Conservation (phyloP, 2,329 filamentous ascomycete genomes). For the Didymella segeticola region DNA sequence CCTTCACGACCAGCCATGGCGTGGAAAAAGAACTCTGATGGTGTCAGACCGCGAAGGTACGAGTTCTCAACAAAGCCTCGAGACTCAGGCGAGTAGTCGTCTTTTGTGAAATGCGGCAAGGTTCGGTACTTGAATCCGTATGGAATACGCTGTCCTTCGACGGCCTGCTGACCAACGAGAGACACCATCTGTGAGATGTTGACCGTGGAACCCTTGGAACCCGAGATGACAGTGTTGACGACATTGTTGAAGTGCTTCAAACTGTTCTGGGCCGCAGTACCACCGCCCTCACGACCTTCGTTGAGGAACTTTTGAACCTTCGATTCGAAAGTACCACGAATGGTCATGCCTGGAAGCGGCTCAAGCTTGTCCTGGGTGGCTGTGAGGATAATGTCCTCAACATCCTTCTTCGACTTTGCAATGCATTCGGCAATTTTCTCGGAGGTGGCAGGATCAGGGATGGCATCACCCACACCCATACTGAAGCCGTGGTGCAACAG, state of each 20-base stretch:
- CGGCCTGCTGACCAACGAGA: conserved; percentile 95
- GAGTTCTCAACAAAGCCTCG: conserved; percentile 99
- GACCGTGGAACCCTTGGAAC: conserved; percentile 98
- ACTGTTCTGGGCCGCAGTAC: conserved; percentile 88
- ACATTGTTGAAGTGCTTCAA: conserved; percentile 97
- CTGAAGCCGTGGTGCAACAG: conserved; percentile 94
- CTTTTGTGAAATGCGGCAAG: conserved; percentile 97
- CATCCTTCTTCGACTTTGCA: conserved; percentile 79
- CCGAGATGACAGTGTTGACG: conserved; percentile 93
- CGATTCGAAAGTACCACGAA: conserved; percentile 97
- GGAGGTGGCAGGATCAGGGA: conserved; percentile 86
- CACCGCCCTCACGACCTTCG: conserved; percentile 93
- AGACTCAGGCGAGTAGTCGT: conserved; percentile 96
- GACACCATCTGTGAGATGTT: conserved; percentile 99
- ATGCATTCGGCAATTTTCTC: conserved; percentile 84
- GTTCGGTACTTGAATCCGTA: conserved; percentile 99
- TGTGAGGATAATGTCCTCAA: conserved; percentile 74
- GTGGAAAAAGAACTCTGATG: conserved; percentile 98
- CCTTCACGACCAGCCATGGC: conserved; percentile 99
- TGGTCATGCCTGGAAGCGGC: conserved; percentile 96
- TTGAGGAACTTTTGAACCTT: conserved; percentile 95
- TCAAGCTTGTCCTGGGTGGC: conserved; percentile 90
- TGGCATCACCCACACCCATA: conserved; percentile 97
- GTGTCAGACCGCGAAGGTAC: conserved; percentile 92
- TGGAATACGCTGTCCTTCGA: conserved; percentile 98